A percentile compares a stretch with the other conserved stretches of the same genome.
These are phyloP conservation scores for Pseudogymnoascus sp. DNA, from an alignment of 2,329 filamentous ascomycete genomes.

Conservation along the genomic window DNA sequence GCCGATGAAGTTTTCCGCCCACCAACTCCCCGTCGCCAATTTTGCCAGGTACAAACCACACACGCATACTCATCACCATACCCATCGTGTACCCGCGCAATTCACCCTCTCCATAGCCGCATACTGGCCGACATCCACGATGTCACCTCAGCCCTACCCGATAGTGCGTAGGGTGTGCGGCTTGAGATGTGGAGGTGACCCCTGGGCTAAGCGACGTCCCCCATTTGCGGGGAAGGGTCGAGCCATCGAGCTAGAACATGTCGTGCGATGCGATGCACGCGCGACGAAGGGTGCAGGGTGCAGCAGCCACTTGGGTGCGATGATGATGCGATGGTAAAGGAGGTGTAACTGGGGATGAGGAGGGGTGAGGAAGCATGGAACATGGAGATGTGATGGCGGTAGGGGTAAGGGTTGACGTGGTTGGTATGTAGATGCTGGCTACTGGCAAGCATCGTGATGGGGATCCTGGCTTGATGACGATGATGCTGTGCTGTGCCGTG, in stretches of 20 bases:
- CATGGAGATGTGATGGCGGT: background rate
- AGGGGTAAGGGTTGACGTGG: background rate
- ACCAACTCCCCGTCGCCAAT: too few species aligned
- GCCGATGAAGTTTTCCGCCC: background rate
- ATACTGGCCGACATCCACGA: background rate
- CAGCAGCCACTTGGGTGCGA: background rate
- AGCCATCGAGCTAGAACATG: background rate
- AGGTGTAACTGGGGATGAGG: too few species aligned
- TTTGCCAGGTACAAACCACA: background rate
- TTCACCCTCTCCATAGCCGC: background rate
- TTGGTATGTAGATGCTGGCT: background rate
- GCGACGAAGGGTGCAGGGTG: background rate
- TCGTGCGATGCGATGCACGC: background rate
- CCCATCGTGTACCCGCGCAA: background rate
- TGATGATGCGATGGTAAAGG: background rate
- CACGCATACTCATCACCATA: background rate
- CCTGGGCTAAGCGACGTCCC: background rate
- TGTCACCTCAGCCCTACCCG: background rate
- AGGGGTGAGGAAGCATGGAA: background rate
- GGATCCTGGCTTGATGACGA: background rate
- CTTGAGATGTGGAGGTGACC: background rate
- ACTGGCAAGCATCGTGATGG: background rate
- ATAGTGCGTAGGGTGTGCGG: background rate
- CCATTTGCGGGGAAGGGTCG: background rate
- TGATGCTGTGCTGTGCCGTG: background rate